These are phyloP conservation scores for Leishmania tropica DNA, from an alignment of 208 protist genomes.

Conservation along the genomic window DNA sequence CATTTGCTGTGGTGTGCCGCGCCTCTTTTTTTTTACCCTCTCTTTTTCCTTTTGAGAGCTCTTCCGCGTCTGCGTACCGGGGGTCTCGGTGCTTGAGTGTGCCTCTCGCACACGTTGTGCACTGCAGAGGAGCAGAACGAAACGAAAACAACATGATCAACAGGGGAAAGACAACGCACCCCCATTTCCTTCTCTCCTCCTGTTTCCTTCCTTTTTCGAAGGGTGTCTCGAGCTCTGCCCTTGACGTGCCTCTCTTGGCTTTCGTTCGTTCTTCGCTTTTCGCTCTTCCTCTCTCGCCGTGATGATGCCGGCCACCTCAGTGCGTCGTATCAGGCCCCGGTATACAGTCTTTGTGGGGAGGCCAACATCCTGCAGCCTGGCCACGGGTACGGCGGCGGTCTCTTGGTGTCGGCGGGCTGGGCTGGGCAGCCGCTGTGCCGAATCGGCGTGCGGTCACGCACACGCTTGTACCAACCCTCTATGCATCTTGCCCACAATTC, in stretches of 20 bases:
- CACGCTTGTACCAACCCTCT: background rate
- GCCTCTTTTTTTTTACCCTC: background rate
- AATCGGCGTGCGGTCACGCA: background rate
- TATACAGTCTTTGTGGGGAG: background rate
- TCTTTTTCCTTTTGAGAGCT: background rate
- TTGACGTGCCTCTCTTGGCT: background rate
- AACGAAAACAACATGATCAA: background rate
- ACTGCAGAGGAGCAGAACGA: background rate
- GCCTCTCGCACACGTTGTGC: background rate
- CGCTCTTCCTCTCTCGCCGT: background rate
- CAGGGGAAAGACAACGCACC: too few relatives aligned
- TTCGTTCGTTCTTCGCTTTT: background rate
- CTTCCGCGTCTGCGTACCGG: too few relatives aligned
- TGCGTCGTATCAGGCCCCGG: background rate
- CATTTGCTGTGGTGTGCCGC: background rate
- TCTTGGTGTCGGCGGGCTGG: background rate
- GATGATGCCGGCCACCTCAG: background rate
- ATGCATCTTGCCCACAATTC: background rate
- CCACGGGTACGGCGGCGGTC: background rate
- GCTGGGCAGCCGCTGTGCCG: background rate
- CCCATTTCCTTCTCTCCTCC: background rate
- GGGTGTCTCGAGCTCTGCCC: background rate
- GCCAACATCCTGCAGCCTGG: background rate
- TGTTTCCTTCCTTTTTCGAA: background rate
- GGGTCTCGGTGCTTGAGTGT: background rate